These are phyloP conservation scores for Ophiostoma triangulosporum DNA, from an alignment of 2,329 filamentous ascomycete species.

Conservation along the genomic window DNA sequence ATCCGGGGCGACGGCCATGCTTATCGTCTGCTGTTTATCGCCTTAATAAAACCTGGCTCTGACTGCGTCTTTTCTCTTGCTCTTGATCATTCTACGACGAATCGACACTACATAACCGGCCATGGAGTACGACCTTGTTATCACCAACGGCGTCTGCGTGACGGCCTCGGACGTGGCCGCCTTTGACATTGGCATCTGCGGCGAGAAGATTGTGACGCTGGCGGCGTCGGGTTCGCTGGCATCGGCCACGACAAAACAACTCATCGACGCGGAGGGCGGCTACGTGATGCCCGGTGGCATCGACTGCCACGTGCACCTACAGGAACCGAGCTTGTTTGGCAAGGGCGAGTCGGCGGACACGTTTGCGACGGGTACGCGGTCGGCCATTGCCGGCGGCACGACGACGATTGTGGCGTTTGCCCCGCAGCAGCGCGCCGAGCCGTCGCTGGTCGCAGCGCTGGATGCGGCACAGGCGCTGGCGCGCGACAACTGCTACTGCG, in stretches of 20 bases:
- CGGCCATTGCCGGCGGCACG: slow-evolving; percentile 43
- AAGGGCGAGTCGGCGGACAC: slow-evolving; percentile 22
- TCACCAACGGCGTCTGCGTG: slow-evolving; percentile 30
- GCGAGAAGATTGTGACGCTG: slow-evolving; percentile 28
- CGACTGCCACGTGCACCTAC: slow-evolving; percentile 27
- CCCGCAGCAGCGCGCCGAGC: slow-evolving; percentile 32
- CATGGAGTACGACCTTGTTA: slow-evolving; percentile 24
- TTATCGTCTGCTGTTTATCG: too few relatives aligned
- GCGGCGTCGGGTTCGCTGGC: slow-evolving; percentile 25
- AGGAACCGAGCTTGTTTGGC: slow-evolving; percentile 25
- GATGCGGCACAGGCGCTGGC: slow-evolving; percentile 33
- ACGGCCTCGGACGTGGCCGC: slow-evolving; percentile 28
- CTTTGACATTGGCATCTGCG: slow-evolving; percentile 28
- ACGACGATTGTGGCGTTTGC: slow-evolving; percentile 47
- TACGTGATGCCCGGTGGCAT: slow-evolving; percentile 30
- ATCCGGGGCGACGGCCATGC: too few relatives aligned
- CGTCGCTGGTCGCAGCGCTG: slow-evolving; percentile 31
- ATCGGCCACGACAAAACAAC: slow-evolving; percentile 17
- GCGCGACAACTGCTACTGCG: slow-evolving; percentile 33
- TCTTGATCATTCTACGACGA: not conserved
- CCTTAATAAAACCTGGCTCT: too few relatives aligned
- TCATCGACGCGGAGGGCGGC: slow-evolving; percentile 29
- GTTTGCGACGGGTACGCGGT: slow-evolving; percentile 31
- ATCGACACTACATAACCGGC: not conserved
- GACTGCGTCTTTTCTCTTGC: too few relatives aligned